Evolutionary conservation across 179 eudicot genomes (phyloP).

Genomic region (Spinacia oleracea): DNA sequence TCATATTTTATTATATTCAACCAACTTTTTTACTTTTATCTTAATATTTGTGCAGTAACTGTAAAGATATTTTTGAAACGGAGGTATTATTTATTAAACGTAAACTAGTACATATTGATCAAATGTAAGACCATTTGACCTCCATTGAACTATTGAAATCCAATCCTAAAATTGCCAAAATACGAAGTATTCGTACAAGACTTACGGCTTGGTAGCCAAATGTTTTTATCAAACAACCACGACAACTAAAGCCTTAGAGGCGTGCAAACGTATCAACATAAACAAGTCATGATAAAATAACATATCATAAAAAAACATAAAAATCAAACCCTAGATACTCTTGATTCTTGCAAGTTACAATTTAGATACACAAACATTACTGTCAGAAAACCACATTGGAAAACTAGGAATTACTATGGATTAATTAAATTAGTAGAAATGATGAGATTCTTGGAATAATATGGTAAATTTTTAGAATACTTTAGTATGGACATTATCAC

Average conservation of each 20-base stretch:
- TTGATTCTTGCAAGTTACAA: background rate
- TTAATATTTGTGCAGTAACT: too few relatives aligned
- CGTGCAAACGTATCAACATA: background rate
- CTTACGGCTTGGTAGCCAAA: too few relatives aligned
- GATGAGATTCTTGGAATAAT: background rate
- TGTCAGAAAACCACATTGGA: background rate
- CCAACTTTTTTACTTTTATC: too few relatives aligned
- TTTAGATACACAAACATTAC: background rate
- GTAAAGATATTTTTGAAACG: too few relatives aligned
- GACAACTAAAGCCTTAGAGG: background rate
- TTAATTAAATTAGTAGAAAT: background rate
- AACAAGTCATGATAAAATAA: background rate
- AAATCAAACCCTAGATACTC: background rate
- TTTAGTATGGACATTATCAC: conserved; percentile 1
- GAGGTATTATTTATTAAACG: too few relatives aligned
- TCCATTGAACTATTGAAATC: too few relatives aligned
- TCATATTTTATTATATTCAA: too few relatives aligned
- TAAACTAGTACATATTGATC: too few relatives aligned
- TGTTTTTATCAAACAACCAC: background rate
- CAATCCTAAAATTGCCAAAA: too few relatives aligned
- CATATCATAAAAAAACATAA: too few relatives aligned
- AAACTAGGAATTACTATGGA: background rate
- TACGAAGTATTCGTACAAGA: too few relatives aligned
- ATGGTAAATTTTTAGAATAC: background rate
- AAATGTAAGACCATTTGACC: too few relatives aligned